These are phyloP conservation scores for Calendula officinalis DNA, from an alignment of 129 eudicot species.

Conservation along the genomic window DNA sequence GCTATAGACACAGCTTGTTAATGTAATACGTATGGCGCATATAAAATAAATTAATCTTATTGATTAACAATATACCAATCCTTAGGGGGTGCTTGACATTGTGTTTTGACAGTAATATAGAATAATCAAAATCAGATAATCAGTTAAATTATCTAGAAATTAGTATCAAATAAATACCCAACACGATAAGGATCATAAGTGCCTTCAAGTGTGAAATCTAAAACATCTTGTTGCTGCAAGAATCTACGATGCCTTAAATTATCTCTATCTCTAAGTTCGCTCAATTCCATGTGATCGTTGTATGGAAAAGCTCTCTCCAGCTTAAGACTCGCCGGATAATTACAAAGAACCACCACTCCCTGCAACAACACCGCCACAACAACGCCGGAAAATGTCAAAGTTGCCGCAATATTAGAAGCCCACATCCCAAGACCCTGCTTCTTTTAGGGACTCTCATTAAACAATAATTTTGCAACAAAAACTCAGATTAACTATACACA, in stretches of 20 bases:
- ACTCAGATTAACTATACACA: not conserved
- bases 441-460: conserved; percentile 28
- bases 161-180: conserved; percentile 51
- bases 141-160: not conserved
- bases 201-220: conserved; percentile 72
- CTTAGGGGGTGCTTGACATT: too few species aligned
- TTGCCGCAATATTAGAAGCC: conserved; percentile 22
- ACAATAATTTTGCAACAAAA: conserved; percentile 3
- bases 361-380: conserved; percentile 25
- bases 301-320: conserved; percentile 75
- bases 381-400: conserved; percentile 24
- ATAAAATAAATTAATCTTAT: too few species aligned
- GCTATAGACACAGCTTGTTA: too few species aligned
- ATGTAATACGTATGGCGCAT: too few species aligned
- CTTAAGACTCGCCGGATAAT: conserved; percentile 40
- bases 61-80: too few species aligned
- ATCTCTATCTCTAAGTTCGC: conserved; percentile 71
- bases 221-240: conserved; percentile 48
- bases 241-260: conserved; percentile 57
- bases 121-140: too few species aligned
- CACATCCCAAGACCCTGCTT: conserved; percentile 28
- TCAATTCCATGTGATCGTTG: conserved; percentile 50
- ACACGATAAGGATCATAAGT: conserved; percentile 81
- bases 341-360: conserved; percentile 38
- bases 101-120: too few species aligned